phyloP scores from a whole-genome alignment of 306 rosid species.

The Lathyrus sativus region DNA sequence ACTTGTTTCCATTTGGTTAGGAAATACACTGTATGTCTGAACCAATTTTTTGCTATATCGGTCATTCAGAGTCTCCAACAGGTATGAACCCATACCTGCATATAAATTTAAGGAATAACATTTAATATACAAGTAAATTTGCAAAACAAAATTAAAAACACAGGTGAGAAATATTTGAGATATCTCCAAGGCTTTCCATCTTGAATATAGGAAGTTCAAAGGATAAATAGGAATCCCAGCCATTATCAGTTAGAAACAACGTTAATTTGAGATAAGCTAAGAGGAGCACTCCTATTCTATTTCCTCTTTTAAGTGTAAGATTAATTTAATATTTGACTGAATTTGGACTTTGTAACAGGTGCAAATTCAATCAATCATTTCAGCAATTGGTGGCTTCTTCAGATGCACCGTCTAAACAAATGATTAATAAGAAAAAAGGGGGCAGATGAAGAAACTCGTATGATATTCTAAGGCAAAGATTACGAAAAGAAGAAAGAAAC shows the following conservation, averaged over 20 bases:
- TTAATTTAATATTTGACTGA: not conserved
- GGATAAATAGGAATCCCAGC: constrained; percentile 9
- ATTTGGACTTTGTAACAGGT: not conserved
- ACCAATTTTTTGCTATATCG: constrained; percentile 98
- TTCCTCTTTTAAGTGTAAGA: constrained; percentile 18
- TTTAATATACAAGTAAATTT: not conserved
- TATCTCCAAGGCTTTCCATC: constrained; percentile 21
- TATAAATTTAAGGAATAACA: constrained; percentile 22
- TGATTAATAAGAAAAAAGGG: constrained; percentile 27
- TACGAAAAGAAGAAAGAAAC: constrained; percentile 45
- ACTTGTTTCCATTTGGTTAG: constrained; percentile 99
- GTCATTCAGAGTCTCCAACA: constrained; percentile 93
- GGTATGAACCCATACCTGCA: constrained; percentile 95
- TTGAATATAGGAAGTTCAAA: constrained; percentile 8
- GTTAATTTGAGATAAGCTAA: not conserved
- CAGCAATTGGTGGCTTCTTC: constrained; percentile 3
- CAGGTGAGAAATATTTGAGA: constrained; percentile 26
- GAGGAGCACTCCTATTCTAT: constrained; percentile 12
- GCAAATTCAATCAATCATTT: constrained; percentile 24
- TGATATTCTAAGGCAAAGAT: constrained; percentile 14
- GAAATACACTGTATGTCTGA: constrained; percentile 97
- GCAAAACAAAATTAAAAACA: not conserved
- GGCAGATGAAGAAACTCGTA: constrained; percentile 14
- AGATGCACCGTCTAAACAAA: not conserved
- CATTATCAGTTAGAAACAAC: constrained; percentile 5